Evolutionary conservation across 352 stramenopile genomes (phyloP), one percentile per base, ranked within the genome.

Genomic region (Thraustotheca clavata): DNA sequence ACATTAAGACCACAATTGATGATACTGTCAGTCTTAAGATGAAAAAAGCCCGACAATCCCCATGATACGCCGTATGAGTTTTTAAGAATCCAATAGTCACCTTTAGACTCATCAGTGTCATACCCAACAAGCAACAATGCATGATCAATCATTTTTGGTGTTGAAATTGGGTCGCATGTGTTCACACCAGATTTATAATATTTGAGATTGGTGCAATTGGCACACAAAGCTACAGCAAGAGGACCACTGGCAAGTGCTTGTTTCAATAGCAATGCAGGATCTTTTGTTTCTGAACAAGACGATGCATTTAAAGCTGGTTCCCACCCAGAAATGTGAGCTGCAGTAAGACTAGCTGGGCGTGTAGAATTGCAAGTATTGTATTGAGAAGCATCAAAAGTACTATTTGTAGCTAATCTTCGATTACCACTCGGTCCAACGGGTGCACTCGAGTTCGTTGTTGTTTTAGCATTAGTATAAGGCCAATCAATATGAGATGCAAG

Each of bases 121-220:
- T 92, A 90, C 32, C 83, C 83, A 2, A 92, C 83, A 14, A 92
- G 74, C 49, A 89, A 66, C 31, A 92, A 50, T 0, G 83, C 79
- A 69, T 92, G 81, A 61, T 93, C 73, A 16, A 93, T 83, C 49
- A 80, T 69, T 27, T 62, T 70, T 57, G 73, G 87, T 43, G 74
- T 73, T 39, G 67, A 49, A 35, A 93, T 32, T 4, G 16, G 26
- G 12, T 14, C 12, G 46, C 32, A 55, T 33, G 49, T 68, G 71
- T 89, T 90, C 49, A 91, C 75, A 29, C 83, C 83, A 36, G 74
- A 71, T 55, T 89, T 89, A 77, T 90, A 91, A 57, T 84, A 75
- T 49, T 93, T 88, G 62, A 93, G 90, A 35, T 73, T 68, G 12
- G 73, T 75, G n/a, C 75, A 74, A 34, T 49, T n/a, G 26, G 83